Evolutionary conservation across 495 filamentous ascomycete genomes (phyloP).

Genomic region (Penicillium simplicissimum): DNA sequence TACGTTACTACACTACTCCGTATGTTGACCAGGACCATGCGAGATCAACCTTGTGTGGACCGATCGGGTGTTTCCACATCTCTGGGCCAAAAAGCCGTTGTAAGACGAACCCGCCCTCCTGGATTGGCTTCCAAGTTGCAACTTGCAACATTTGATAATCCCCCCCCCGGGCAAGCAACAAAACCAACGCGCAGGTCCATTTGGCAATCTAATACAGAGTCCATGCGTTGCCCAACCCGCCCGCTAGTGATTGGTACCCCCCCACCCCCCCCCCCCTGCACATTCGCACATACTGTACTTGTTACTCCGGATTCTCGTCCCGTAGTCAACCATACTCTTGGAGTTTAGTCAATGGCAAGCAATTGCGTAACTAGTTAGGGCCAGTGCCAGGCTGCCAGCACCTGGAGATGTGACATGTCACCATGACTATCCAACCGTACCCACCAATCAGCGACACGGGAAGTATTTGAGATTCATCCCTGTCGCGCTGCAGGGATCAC

Average conservation of each 20-base stretch:
- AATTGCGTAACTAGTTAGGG: slow-evolving; percentile 8
- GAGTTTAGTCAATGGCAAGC: background rate
- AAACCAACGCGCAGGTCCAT: background rate
- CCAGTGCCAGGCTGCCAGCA: background rate
- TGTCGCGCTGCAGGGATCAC: slow-evolving; percentile 35
- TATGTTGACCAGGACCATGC: slow-evolving; percentile 18
- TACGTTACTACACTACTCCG: too few species aligned
- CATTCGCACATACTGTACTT: background rate
- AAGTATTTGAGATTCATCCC: slow-evolving; percentile 48
- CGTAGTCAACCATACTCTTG: background rate
- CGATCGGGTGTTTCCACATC: slow-evolving; percentile 27
- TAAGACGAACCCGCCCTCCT: slow-evolving; percentile 26
- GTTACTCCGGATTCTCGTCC: background rate
- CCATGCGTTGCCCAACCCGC: background rate
- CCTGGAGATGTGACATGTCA: slow-evolving; percentile 27
- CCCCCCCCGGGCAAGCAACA: background rate
- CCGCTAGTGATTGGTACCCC: slow-evolving; percentile 13
- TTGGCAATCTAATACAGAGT: background rate
- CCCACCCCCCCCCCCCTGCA: too few species aligned
- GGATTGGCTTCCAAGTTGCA: slow-evolving; percentile 19
- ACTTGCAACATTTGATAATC: slow-evolving; percentile 23
- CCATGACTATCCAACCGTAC: slow-evolving; percentile 1
- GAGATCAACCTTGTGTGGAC: slow-evolving; percentile 29
- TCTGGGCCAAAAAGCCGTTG: slow-evolving; percentile 31
- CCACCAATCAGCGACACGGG: slow-evolving; percentile 36